Evolutionary conservation across 176 grass and related monocot genomes (phyloP), one percentile per base, ranked within the genome.

Genomic region (Bothriochloa decipiens): DNA sequence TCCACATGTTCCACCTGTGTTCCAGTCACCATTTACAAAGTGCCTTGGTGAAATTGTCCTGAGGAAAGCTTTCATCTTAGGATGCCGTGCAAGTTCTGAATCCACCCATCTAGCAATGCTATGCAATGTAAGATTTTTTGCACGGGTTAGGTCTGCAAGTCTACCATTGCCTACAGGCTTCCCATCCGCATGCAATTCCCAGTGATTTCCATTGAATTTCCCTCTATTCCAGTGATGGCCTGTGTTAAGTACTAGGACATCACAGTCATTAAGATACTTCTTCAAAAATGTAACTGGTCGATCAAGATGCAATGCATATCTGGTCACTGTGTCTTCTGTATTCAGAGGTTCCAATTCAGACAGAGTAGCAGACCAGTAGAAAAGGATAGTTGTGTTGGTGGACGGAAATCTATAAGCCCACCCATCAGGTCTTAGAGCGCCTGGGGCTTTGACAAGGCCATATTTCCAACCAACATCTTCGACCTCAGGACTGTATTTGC

Each of bases 221-320:
- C 91, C 93, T 89, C 96, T 94, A 65, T 99, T 99, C 96, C 96
- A 99, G 65, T 99, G 96, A 85, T 99, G 96, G 32, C 96, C 96
- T 6, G 96, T 99, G 89, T 99, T 99, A 35, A 99, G 87, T 52
- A 99, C 89, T 33, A 99, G 84, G 50, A 94, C 88, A 85, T 99
- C 87, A 84, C 96, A 94, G 81, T 45, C 74, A 41, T 81, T 37
- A 42, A 99, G 26, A 89, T 96, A 92, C 80, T 81, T 86, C 80
- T 90, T 93, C 78, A 99, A 79, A 73, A 99, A 99, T 68, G 89
- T 86, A 65, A 87, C 96, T 46, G 96, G 96, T 13, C 90, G 86
- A 68, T 99, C 96, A 84, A 99, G 91, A 91, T 99, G 96, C 86
- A 99, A 65, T 29, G 93, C 91, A 88, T 87, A 96, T 70, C 65